Evolutionary conservation across 225 moss, liverwort and hornwort genomes (phyloP), one percentile per base, ranked within the genome.

Genomic region (Pleurozium schreberi): DNA sequence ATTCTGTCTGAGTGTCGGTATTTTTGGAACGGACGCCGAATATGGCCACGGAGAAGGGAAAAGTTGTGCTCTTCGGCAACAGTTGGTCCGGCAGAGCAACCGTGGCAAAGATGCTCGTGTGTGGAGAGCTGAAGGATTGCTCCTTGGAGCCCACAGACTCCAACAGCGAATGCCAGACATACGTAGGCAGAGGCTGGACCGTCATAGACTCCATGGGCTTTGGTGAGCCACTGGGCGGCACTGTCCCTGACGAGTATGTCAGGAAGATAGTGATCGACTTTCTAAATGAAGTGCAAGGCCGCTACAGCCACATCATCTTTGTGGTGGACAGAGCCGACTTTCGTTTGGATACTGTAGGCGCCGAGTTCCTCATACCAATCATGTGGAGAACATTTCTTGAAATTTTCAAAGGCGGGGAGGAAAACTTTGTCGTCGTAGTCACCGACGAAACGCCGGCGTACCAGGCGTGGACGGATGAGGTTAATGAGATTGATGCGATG

Each of bases 381-480:
- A 74, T 47, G 73, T 74, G 73, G 73, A 30, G 30, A 45, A 73
- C 45, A 45, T 73, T 69, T 69, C 69, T 69, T 25, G 42, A 69
- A 69, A 40, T 26, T 69, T 69, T 69, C 42, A 40, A 26, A 74
- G 73, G 73, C 47, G 73, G 73, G 10, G 73, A 74, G 47, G 47
- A 47, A 74, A 74, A 74, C 73, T 74, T 74, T 30, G 73, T 74
- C 18, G 73, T 74, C 45, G 17, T 73, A 73, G 30, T 74, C 30
- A 45, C 45, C 30, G 27, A 27, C 27, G 18, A 17, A 18, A 28
- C 6, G 6, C 9, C 17, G 10, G 0, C 2, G 14, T 1, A 0
- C 7, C 0, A 0, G 25, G 2, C 0, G 45, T 1, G 2, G n/a
- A n/a, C n/a, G n/a, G n/a, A n/a, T n/a, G n/a, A n/a, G n/a, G n/a